These are phyloP conservation scores for Phylloporus gajari DNA, from an alignment of 1,284 basidiomycete genomes.

Conservation along the genomic window DNA sequence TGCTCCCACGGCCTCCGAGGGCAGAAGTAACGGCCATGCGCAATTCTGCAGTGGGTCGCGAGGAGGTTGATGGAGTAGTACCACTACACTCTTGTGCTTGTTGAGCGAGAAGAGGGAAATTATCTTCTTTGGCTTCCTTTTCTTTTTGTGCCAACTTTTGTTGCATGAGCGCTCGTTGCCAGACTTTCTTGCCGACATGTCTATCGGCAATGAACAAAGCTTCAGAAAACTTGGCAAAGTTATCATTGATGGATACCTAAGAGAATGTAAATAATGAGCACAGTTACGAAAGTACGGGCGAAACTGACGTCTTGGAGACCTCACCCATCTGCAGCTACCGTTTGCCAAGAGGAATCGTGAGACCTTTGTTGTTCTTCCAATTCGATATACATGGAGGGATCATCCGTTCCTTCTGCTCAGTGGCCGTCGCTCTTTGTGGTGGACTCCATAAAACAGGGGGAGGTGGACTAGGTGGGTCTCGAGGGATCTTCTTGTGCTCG, in stretches of 20 bases:
- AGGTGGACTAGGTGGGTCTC: conserved; percentile 94
- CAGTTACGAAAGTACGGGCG: not conserved
- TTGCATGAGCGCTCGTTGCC: conserved; percentile 96
- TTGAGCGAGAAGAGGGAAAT: conserved; percentile 92
- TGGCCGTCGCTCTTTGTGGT: conserved; percentile 93
- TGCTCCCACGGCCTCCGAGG: conserved; percentile 88
- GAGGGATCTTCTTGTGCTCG: conserved; percentile 98
- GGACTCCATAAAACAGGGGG: conserved; percentile 97
- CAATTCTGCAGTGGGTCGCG: conserved; percentile 66
- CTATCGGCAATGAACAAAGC: conserved; percentile 96
- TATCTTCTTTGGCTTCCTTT: conserved; percentile 95
- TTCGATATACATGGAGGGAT: conserved; percentile 99
- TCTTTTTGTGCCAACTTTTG: conserved; percentile 98
- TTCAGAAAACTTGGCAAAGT: conserved; percentile 99
- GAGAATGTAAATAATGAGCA: conserved; percentile 20
- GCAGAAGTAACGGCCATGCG: conserved; percentile 78
- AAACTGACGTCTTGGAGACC: conserved; percentile 94
- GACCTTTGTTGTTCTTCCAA: conserved; percentile 99
- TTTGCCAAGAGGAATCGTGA: conserved; percentile 98
- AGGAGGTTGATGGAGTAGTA: conserved; percentile 61
- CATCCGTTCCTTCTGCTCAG: conserved; percentile 99
- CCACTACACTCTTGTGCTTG: conserved; percentile 93
- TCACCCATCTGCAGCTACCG: conserved; percentile 95
- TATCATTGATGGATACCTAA: conserved; percentile 97
- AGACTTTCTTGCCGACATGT: conserved; percentile 97